These are phyloP conservation scores for Nidularia sp. DNA, from an alignment of 768 basidiomycete species.

Conservation along the genomic window DNA sequence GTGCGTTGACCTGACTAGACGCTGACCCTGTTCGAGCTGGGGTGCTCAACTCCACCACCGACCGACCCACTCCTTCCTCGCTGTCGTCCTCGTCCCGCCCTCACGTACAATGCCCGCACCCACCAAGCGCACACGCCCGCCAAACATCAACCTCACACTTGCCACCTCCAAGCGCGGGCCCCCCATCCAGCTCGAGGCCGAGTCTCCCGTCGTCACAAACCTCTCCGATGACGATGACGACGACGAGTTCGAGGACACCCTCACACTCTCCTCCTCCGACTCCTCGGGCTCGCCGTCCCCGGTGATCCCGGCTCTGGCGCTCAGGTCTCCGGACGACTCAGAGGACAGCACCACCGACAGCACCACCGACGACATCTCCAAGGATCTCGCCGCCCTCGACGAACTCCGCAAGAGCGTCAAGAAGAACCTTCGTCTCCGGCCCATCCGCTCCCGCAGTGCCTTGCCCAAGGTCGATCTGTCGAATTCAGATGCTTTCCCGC, in stretches of 20 bases:
- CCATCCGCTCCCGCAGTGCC: slow-evolving; percentile 59
- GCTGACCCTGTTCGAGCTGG: no score
- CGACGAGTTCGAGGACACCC: slow-evolving; percentile 32
- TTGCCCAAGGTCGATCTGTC: slow-evolving; percentile 42
- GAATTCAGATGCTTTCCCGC: slow-evolving; percentile 16
- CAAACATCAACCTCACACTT: slow-evolving; percentile 42
- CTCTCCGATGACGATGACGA: slow-evolving; percentile 26
- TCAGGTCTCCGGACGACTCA: slow-evolving; percentile 24
- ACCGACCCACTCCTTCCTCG: no score
- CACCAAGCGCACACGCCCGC: slow-evolving; percentile 42
- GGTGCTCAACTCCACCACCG: no score
- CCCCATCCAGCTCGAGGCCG: slow-evolving; percentile 30
- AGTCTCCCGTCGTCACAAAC: slow-evolving; percentile 21
- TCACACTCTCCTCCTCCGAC: slow-evolving; percentile 36
- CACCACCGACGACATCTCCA: slow-evolving; percentile 57
- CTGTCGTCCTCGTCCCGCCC: no score
- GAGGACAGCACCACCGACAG: slow-evolving; percentile 12
- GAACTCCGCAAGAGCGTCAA: slow-evolving; percentile 67
- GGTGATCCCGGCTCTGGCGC: slow-evolving; percentile 24
- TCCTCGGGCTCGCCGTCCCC: slow-evolving; percentile 24
- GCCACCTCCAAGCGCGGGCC: slow-evolving; percentile 26
- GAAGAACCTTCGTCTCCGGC: slow-evolving; percentile 74
- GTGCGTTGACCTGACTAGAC: no score
- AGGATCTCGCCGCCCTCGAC: slow-evolving; percentile 66
- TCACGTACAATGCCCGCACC: no score